These are phyloP conservation scores for Scleromitrula shiraiana DNA, from an alignment of 2,329 filamentous ascomycete species.

Conservation along the genomic window DNA sequence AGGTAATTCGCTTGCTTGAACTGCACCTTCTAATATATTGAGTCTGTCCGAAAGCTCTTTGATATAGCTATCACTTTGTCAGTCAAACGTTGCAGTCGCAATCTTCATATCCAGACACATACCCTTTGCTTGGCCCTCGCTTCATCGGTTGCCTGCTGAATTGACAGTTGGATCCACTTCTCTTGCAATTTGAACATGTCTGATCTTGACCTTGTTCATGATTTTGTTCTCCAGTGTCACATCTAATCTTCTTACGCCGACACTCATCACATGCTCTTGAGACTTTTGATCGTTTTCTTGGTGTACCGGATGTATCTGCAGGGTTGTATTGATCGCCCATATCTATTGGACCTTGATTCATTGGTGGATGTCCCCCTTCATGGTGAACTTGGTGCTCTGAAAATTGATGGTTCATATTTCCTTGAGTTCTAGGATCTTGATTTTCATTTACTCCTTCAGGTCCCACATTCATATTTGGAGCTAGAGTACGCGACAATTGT, in stretches of 20 bases:
- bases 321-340: constrained; percentile 40
- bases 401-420: constrained; percentile 29
- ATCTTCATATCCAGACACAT: constrained; percentile 24
- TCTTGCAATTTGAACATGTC: constrained; percentile 78
- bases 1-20: constrained; percentile 38
- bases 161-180: constrained; percentile 67
- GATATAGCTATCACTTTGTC: constrained; percentile 56
- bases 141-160: constrained; percentile 87
- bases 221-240: constrained; percentile 67
- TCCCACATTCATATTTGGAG: constrained; percentile 34
- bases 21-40: constrained; percentile 72
- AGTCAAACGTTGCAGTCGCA: constrained; percentile 13
- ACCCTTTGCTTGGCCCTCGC: constrained; percentile 83
- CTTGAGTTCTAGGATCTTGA: constrained; percentile 31
- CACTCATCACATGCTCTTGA: constrained; percentile 87
- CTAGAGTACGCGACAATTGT: constrained; percentile 39
- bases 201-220: too few species aligned
- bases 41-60: constrained; percentile 84
- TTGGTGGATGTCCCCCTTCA: constrained; percentile 11
- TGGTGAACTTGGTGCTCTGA: constrained; percentile 26
- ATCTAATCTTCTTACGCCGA: constrained; percentile 82
- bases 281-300: constrained; percentile 75
- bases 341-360: constrained; percentile 22
- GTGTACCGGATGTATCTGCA: constrained; percentile 38
- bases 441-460: constrained; percentile 32